Evolutionary conservation across 2,329 filamentous ascomycete genomes (phyloP), one percentile per base, ranked within the genome.

Genomic region (Penicillium janthinellum): DNA sequence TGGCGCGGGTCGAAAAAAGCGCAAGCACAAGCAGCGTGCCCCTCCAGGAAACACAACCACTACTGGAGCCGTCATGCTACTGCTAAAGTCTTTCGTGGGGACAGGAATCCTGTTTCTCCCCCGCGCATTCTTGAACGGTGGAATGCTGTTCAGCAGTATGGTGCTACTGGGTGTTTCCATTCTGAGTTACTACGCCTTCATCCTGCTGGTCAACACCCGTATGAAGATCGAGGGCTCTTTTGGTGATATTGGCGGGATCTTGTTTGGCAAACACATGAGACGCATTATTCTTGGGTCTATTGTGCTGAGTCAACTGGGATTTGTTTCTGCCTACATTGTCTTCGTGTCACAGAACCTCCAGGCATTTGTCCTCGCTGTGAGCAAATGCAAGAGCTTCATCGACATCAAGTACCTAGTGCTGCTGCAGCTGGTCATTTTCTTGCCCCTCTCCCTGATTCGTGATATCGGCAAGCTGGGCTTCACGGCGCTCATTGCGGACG

Each of bases 391-490:
- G 74, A 91, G 89, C 1, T 86, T 88, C 67, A 92, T 99, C 71
- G 88, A 91, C 73, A 92, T 98, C 74, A 90, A 91, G 59, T 91
- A 86, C 78, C 87, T 99, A 77, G 96, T 99, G 66, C 76, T 99
- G 71, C 88, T 98, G 83, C 95, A 99, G 76, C 91, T 98, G 85
- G 79, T 96, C 71, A 90, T 99, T 65, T 99, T 99, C 82, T 77
- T 99, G 49, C 95, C 95, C 0, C 89, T 99, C 67, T 96, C 92
- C 34, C 84, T 99, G 60, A 89, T 99, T 68, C 88, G 95, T 64
- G 96, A 99, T 75, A 98, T 99, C 77, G 94, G 92, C 79, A 96
- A 99, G 79, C 90, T 99, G 51, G 93, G 93, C 6, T 95, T 96
- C 74, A 95, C 96, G 3, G 96, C 95, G 4, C 84, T 99, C 49